Conservation (phyloP, 208 protist genomes). For the Acanthamoeba royreba region DNA sequence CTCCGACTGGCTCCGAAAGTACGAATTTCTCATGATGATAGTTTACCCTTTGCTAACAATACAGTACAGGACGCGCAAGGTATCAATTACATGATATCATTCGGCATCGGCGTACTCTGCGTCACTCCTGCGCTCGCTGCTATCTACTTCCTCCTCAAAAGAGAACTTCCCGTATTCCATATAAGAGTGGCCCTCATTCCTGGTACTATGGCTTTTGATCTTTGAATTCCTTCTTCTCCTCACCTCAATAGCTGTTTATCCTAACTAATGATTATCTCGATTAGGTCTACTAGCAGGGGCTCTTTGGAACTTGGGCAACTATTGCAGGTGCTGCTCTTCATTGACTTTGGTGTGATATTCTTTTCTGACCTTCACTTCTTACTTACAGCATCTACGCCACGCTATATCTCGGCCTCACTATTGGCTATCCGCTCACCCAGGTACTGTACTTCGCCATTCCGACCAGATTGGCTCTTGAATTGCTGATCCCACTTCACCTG, state of each 20-base stretch:
- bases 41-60: background rate
- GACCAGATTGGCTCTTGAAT: background rate
- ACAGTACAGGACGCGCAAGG: background rate
- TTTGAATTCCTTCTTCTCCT: background rate
- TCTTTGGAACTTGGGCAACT: slow-evolving; percentile 13
- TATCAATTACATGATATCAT: slow-evolving; percentile 28
- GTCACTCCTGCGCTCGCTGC: background rate
- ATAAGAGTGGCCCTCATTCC: background rate
- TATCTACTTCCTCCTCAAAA: background rate
- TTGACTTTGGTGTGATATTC: background rate
- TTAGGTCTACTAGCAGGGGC: background rate
- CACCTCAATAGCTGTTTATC: background rate
- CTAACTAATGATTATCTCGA: background rate
- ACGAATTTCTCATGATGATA: background rate
- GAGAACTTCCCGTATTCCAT: background rate
- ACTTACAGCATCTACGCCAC: slow-evolving; percentile 43
- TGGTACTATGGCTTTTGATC: background rate
- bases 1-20: background rate
- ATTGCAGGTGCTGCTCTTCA: background rate
- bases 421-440: slow-evolving; percentile 33
- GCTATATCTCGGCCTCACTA: slow-evolving; percentile 28
- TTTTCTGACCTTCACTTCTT: background rate
- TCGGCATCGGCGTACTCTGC: background rate
- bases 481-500: too few species aligned
- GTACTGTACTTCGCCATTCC: too few species aligned